Percentiles rank a stretch among this genome's conserved stretches.
Conservation (phyloP, 495 filamentous ascomycete species). For the Trichocladium uniseriatum region DNA sequence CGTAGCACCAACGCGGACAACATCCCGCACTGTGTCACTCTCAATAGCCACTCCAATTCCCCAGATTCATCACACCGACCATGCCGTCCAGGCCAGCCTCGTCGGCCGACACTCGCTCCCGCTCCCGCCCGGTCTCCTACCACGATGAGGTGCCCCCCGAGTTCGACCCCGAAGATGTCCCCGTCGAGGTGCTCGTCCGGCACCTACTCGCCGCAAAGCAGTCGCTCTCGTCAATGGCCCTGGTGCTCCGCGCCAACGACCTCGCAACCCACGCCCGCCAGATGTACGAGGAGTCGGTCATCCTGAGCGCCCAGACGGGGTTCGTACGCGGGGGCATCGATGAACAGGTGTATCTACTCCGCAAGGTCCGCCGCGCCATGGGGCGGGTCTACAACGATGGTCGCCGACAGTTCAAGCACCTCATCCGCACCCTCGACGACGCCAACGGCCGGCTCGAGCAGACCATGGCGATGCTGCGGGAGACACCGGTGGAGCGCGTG, state of each 20-base stretch:
- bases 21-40: too few species aligned
- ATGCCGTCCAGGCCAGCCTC: constrained; percentile 9
- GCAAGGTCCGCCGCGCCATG: constrained; percentile 53
- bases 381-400: constrained; percentile 42
- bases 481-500: constrained; percentile 61
- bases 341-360: constrained; percentile 61
- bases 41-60: neutral
- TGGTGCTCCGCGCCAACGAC: constrained; percentile 81
- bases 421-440: constrained; percentile 62
- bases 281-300: constrained; percentile 69
- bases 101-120: constrained; percentile 1
- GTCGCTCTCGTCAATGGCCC: constrained; percentile 74
- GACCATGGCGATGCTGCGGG: constrained; percentile 60
- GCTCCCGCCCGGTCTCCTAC: constrained; percentile 8
- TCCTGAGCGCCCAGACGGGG: constrained; percentile 64
- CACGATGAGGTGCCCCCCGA: constrained; percentile 11
- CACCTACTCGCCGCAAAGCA: constrained; percentile 85
- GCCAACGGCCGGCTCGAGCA: constrained; percentile 60
- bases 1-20: neutral
- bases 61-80: constrained; percentile 3
- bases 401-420: constrained; percentile 42
- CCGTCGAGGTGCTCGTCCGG: constrained; percentile 64
- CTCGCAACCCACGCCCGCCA: constrained; percentile 68
- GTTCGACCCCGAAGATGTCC: constrained; percentile 27
- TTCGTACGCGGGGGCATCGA: constrained; percentile 66